Evolutionary conservation across 441 rosid species (phyloP).

Genomic region (Adansonia rubrostipa): DNA sequence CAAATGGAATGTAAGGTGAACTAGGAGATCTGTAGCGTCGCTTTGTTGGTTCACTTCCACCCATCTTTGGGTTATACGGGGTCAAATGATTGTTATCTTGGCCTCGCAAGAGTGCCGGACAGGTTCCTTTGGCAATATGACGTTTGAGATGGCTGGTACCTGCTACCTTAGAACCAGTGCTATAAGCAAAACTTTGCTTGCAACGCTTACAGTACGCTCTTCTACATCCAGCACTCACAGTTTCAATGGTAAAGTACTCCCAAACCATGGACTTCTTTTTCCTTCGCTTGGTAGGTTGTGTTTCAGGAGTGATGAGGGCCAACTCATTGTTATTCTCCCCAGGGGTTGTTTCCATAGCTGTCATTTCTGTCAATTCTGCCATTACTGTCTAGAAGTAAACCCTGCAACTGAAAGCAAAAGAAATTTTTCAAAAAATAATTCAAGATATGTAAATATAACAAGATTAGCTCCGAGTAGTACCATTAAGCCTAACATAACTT

Average conservation of each 20-base stretch:
- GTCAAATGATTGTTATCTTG: constrained; percentile 51
- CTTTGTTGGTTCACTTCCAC: constrained; percentile 60
- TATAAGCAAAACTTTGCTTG: constrained; percentile 76
- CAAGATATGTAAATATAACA: not conserved
- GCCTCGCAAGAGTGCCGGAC: constrained; percentile 58
- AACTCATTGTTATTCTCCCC: constrained; percentile 20
- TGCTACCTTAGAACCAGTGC: constrained; percentile 70
- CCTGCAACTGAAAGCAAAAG: not conserved
- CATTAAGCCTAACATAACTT: not conserved
- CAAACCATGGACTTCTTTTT: constrained; percentile 79
- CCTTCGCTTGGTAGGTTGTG: constrained; percentile 67
- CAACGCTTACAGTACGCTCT: constrained; percentile 77
- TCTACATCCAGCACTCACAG: constrained; percentile 57
- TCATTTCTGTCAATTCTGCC: not conserved
- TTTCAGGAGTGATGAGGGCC: constrained; percentile 40
- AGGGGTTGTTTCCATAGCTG: constrained; percentile 6
- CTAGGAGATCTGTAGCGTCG: constrained; percentile 68
- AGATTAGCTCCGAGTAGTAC: not conserved
- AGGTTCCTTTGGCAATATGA: constrained; percentile 74
- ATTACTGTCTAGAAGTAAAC: not conserved
- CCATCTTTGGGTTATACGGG: constrained; percentile 50
- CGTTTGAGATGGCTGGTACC: constrained; percentile 85
- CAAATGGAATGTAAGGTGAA: constrained; percentile 52
- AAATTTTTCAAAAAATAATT: not conserved
- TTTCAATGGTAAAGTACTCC: constrained; percentile 73